These are phyloP conservation scores for Penicillium sp. DNA, from an alignment of 2,329 filamentous ascomycete species.

Conservation along the genomic window DNA sequence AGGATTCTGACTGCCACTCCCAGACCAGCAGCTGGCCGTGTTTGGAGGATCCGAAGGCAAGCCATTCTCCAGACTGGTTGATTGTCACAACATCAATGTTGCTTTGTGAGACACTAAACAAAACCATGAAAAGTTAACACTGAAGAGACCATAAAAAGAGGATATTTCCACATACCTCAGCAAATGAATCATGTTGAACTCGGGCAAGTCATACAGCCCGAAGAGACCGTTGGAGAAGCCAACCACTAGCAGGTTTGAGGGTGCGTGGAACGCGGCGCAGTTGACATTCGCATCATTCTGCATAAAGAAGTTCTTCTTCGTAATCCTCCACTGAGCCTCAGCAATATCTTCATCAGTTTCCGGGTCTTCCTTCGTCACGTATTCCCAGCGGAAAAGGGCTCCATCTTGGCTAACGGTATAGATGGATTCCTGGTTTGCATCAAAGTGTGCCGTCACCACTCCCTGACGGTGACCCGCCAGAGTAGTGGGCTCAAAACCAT, in stretches of 20 bases:
- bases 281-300: constrained; percentile 83
- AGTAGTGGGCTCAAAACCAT: constrained; percentile 85
- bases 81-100: constrained; percentile 94
- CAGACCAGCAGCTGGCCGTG: constrained; percentile 95
- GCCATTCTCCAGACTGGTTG: constrained; percentile 92
- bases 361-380: constrained; percentile 62
- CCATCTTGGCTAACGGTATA: constrained; percentile 97
- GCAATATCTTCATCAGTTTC: constrained; percentile 62
- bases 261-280: constrained; percentile 85
- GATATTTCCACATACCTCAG: constrained; percentile 46
- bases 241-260: constrained; percentile 87
- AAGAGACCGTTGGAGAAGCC: constrained; percentile 96
- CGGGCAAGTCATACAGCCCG: constrained; percentile 90
- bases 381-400: constrained; percentile 93
- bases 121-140: constrained; percentile 29
- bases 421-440: constrained; percentile 83
- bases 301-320: constrained; percentile 90
- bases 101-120: constrained; percentile 85
- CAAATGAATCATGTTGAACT: constrained; percentile 93
- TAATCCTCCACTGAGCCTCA: constrained; percentile 84
- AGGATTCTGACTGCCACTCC: constrained; percentile 99
- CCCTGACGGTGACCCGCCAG: constrained; percentile 87
- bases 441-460: constrained; percentile 95
- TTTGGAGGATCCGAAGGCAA: constrained; percentile 94
- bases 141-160: not conserved